Evolutionary conservation across 768 basidiomycete genomes (phyloP).

Genomic region (Pleurotus eryngii): DNA sequence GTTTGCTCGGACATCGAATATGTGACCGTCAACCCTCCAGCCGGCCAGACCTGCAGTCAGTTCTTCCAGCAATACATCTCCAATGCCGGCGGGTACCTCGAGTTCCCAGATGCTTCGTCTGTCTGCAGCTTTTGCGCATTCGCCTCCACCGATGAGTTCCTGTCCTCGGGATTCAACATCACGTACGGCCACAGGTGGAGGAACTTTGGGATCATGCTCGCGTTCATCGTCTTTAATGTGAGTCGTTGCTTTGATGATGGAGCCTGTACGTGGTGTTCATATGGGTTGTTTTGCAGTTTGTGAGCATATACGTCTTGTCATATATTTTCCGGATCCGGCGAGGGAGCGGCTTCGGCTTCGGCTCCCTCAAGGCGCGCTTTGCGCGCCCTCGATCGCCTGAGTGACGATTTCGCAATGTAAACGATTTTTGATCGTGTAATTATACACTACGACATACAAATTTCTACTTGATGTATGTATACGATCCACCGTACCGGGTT

Average conservation of each 20-base stretch:
- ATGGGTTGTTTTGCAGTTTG: too few species aligned
- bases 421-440: too few species aligned
- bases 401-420: too few species aligned
- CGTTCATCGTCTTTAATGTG: conserved; percentile 45
- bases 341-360: conserved; percentile 17
- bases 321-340: conserved; percentile 44
- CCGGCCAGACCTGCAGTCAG: conserved; percentile 50
- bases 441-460: too few species aligned
- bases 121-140: conserved; percentile 57
- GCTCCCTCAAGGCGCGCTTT: conserved; percentile 16
- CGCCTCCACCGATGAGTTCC: conserved; percentile 51
- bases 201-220: conserved; percentile 48
- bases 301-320: too few species aligned
- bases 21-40: conserved; percentile 55
- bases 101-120: conserved; percentile 44
- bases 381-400: not conserved
- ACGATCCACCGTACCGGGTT: too few species aligned
- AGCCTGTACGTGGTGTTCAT: too few species aligned
- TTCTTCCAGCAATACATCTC: conserved; percentile 53
- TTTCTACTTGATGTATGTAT: too few species aligned
- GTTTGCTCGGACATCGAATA: conserved; percentile 61
- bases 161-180: conserved; percentile 55
- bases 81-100: conserved; percentile 53
- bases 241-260: too few species aligned
- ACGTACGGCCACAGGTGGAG: conserved; percentile 51